Base-by-base conservation (phyloP, 106 monocot species). In the Dendrobium officinale region DNA sequence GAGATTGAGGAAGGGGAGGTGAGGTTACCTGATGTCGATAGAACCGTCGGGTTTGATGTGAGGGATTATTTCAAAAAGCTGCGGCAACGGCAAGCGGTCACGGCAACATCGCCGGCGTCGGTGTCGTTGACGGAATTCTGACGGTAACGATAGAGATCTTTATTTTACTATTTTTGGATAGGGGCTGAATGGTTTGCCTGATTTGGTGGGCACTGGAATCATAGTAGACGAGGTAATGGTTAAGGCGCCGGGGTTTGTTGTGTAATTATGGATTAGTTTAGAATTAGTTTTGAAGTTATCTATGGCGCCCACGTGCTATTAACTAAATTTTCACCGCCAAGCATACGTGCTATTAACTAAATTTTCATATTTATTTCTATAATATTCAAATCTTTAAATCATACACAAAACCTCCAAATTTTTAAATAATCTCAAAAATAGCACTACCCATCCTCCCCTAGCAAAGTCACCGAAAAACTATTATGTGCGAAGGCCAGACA, bases 21-120 rank as follows among this genome's bases (percentile, higher is more conserved):
- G 22, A 24, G 48, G 4, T 51, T 29, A 3, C 72, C 55, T 41
- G 78, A 29, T 22, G 83, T 44, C 3, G 80, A 42, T 4, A 80
- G 78, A 19, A 33, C 29, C 10, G 31, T 67, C 55, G 72, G 17
- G 3, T 92, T 91, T 79, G 87, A 88, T 79, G 68, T 97, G 11
- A 67, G 86, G 68, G 92, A 91, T 4, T 92, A 94, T 79, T 92
- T 94, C 75, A 88, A 85, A 66, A 75, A 79, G 20, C 41, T 87
- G 9, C 81, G 66, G 77, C 70, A 75, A 24, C 49, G 73, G 58
- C 31, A 81, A 64, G 68, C 81, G 42, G 26, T 72, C 56, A 37
- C 72, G 78, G 9, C 59, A 13, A 77, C 75, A 49, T 73, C 82
- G 55, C 51, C 84, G 80, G 68, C 78, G 72, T 77, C 88, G 56